Evolutionary conservation across 352 stramenopile species (phyloP), one percentile per base, ranked within the genome.

Genomic region (Phytophthora meadii): DNA sequence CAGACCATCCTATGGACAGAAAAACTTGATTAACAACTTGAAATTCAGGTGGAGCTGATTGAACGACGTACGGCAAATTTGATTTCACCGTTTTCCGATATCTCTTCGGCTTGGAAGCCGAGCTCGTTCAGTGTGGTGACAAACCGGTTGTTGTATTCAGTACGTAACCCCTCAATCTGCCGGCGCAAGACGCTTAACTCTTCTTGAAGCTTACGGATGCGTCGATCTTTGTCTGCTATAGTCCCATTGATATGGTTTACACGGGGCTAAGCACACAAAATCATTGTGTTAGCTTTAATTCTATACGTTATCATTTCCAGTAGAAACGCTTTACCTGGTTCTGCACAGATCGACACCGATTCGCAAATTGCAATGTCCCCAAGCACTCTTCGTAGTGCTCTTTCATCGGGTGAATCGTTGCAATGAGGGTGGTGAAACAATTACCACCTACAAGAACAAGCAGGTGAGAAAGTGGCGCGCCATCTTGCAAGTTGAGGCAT

Each of bases 311-410:
- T 24, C 15, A 25, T 61, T 32, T 63, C 0, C 14, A 48, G 19
- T 47, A 25, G 3, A 22, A 44, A 46, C 7, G 8, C 17, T 47
- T 41, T 66, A 84, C 81, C 42, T 97, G 85, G 54, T 98, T 97
- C 42, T 96, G 85, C 34, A 97, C 92, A 1, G 88, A 96, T 62
- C 92, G 87, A 58, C 89, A 97, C 24, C 90, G 84, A 49, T 98
- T 97, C 4, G 92, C 92, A 65, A 98, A 97, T 65, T 98, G 90
- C 2, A 97, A 74, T 5, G 92, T 97, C 42, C 86, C 90, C 4
- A 98, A 77, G 63, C 90, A 97, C 46, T 97, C 90, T 65, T 97
- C 90, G 42, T 96, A 96, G 68, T 97, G 89, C 47, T 94, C 83
- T 48, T 82, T 92, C 84, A 92, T 93, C 28, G 90, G 90, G 32